These are phyloP conservation scores for Cordyceps cicadae DNA, from an alignment of 2,329 filamentous ascomycete genomes.

Conservation along the genomic window DNA sequence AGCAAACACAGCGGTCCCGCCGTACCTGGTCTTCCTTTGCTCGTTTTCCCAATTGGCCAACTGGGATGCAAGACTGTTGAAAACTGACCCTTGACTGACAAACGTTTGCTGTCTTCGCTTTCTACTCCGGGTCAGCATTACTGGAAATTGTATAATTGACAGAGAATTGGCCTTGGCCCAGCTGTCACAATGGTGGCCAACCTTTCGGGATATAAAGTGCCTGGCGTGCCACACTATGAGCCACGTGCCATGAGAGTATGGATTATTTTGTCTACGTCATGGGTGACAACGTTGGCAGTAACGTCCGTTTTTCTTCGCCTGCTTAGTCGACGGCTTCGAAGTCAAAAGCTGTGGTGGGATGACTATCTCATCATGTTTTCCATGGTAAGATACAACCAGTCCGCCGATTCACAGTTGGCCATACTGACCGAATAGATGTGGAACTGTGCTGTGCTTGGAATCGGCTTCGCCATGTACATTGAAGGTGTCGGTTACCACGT, in stretches of 20 bases:
- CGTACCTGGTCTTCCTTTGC: neutral
- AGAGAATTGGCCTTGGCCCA: neutral
- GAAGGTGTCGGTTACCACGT: constrained; percentile 40
- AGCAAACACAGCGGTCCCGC: neutral
- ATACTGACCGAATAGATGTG: constrained; percentile 23
- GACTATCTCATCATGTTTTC: constrained; percentile 42
- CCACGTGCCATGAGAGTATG: constrained; percentile 5
- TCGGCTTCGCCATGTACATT: constrained; percentile 40
- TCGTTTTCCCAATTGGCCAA: neutral
- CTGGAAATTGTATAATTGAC: neutral
- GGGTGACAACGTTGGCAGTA: constrained; percentile 33
- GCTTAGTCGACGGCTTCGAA: constrained; percentile 32
- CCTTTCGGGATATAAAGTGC: constrained; percentile 5
- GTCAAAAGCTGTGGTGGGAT: constrained; percentile 41
- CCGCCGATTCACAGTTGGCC: neutral
- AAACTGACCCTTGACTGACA: neutral
- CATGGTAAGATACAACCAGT: constrained; percentile 27
- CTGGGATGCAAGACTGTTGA: neutral
- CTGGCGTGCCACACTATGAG: constrained; percentile 8
- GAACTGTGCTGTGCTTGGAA: constrained; percentile 35
- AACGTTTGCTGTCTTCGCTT: neutral
- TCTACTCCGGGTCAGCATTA: neutral
- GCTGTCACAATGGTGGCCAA: constrained; percentile 2
- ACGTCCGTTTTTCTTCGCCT: constrained; percentile 32
- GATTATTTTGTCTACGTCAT: constrained; percentile 9